phyloP scores from a whole-genome alignment of 1,284 basidiomycete species.

The Apiotrichum domesticum region DNA sequence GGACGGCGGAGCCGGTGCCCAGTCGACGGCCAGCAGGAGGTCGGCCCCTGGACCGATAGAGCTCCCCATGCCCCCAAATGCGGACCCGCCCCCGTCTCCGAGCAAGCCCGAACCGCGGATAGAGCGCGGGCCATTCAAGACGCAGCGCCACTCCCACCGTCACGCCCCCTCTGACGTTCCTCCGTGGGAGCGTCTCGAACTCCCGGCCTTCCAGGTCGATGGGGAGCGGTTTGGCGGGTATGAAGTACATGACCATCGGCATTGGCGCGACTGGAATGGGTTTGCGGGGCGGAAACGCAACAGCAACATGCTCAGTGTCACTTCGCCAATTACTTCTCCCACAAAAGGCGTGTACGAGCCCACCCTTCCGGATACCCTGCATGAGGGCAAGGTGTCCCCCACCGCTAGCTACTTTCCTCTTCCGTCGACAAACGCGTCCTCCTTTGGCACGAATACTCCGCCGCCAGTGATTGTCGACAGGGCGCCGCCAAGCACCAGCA shows the following conservation, averaged over 20 bases:
- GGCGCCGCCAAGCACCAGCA: neutral
- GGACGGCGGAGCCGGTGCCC: neutral
- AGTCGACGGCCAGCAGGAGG: neutral
- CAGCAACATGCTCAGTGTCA: constrained; percentile 5
- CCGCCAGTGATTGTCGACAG: neutral
- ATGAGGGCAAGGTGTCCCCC: neutral
- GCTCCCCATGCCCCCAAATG: neutral
- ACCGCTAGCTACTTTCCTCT: neutral
- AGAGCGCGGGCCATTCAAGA: neutral
- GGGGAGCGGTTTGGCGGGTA: constrained; percentile 41
- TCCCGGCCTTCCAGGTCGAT: constrained; percentile 45
- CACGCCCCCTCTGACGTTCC: constrained; percentile 24
- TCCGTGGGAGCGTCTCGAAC: constrained; percentile 45
- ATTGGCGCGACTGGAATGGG: constrained; percentile 38
- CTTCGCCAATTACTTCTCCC: constrained; percentile 4
- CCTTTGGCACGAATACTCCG: no score
- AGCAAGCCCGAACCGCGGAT: neutral
- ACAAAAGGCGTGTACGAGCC: constrained; percentile 1
- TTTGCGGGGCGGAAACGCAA: constrained; percentile 26
- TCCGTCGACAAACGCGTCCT: neutral
- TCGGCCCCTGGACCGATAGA: neutral
- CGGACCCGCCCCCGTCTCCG: neutral
- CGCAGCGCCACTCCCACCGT: neutral
- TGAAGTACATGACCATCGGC: neutral
- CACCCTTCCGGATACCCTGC: neutral